Base-by-base conservation (phyloP, 2,329 filamentous ascomycete species). In the Simplicillium sp. region DNA sequence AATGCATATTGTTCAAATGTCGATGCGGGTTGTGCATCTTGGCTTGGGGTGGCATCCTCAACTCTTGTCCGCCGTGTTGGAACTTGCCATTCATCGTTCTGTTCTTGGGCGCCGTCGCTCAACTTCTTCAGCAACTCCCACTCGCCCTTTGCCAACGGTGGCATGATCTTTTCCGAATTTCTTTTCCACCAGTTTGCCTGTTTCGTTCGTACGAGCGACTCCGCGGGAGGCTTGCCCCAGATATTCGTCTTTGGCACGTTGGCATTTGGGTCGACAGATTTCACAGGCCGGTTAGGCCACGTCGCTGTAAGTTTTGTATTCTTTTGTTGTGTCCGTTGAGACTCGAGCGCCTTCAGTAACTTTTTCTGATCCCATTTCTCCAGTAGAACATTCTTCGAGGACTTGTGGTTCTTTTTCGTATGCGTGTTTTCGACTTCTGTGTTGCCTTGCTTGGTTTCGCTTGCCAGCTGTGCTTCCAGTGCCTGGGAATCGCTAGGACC, bases 61-160 rank as follows among this genome's bases (percentile, higher is more conserved):
- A 11, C 38, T 7, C 14, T 20, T 6, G n/a, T 4, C 9, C 41
- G 28, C 3, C 37, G 37, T 5, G 34, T 13, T 4, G 68, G 67
- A 2, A 68, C 47, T 14, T 43, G 49, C 58, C 66, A 69, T 28
- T 64, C 56, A 3, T 46, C 44, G 15, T 45, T 38, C 37, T 51
- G 50, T 3, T 52, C 53, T 9, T 64, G 64, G 18, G 57, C 57
- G 2, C 70, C 75, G 7, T 50, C 46, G 3, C 64, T 64, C 29
- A 82, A 48, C 17, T 57, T 55, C n/a, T 56, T 56, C n/a, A 82
- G 55, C 12, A 67, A 52, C 12, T 79, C 64, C 75, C 75, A 82
- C 50, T 81, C 74, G 14, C 61, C 59, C 20, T 54, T 58, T 7
- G 65, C 64, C 13, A 82, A 43, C 0, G 78, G 78, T n/a, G 75